Evolutionary conservation across 495 filamentous ascomycete genomes (phyloP).

Genomic region (Trichocladium antarcticum): DNA sequence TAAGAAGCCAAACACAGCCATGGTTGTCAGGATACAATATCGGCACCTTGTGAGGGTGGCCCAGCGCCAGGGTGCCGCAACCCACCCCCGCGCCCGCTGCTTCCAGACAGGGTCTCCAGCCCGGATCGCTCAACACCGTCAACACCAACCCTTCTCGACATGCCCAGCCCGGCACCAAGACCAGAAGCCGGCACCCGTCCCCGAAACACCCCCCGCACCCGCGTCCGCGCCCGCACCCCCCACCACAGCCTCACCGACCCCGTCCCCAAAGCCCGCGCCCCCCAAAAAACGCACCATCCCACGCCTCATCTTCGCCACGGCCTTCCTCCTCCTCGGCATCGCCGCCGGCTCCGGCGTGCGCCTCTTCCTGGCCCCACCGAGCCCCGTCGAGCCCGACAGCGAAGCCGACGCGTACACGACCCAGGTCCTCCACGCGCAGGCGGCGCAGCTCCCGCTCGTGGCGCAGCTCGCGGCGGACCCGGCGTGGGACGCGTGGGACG

Average conservation of each 20-base stretch:
- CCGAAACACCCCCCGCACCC: neutral
- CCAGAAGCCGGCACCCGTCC: neutral
- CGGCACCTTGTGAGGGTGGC: slow-evolving; percentile 7
- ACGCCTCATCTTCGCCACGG: slow-evolving; percentile 18
- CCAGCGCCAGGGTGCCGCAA: neutral
- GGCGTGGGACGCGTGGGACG: slow-evolving; percentile 42
- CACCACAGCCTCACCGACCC: neutral
- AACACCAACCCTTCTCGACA: slow-evolving; percentile 1
- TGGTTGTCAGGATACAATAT: slow-evolving; percentile 8
- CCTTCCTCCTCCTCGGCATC: slow-evolving; percentile 32
- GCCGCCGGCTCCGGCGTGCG: slow-evolving; percentile 23
- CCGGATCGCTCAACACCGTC: neutral
- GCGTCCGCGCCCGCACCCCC: neutral
- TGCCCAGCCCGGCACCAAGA: neutral
- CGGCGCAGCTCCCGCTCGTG: slow-evolving; percentile 42
- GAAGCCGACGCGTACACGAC: slow-evolving; percentile 27
- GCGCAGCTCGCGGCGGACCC: slow-evolving; percentile 42
- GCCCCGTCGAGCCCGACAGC: slow-evolving; percentile 22
- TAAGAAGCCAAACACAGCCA: neutral
- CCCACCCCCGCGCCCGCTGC: neutral
- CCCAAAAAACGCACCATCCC: slow-evolving; percentile 22
- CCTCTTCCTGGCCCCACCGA: slow-evolving; percentile 29
- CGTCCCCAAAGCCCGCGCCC: neutral
- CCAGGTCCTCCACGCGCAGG: slow-evolving; percentile 23
- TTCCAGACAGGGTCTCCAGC: neutral